Conservation (phyloP, 1,139 yeast genomes). For the Yamadazyma diospyri region DNA sequence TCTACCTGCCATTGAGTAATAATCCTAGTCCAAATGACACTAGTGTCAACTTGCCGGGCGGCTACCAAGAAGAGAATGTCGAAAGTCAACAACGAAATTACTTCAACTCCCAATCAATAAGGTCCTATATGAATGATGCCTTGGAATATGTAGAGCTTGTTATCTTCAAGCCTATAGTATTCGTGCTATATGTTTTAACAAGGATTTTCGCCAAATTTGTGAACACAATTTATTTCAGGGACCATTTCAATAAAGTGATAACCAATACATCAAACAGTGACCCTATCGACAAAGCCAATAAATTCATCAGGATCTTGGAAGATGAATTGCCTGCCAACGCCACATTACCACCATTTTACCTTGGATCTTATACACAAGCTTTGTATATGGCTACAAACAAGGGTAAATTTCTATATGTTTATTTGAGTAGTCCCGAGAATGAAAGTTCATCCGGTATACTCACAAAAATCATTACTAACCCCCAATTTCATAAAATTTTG, state of each 20-base stretch:
- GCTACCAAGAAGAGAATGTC: constrained; percentile 9
- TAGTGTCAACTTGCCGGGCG: constrained; percentile 11
- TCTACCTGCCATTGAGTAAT: constrained; percentile 10
- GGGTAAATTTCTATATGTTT: constrained; percentile 68
- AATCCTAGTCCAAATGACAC: constrained; percentile 3
- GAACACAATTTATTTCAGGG: constrained; percentile 27
- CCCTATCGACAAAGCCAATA: constrained; percentile 34
- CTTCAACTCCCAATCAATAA: constrained; percentile 15
- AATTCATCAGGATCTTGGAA: constrained; percentile 33
- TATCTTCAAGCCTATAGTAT: constrained; percentile 28
- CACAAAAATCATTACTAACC: constrained; percentile 52
- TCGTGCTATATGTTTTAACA: constrained; percentile 22
- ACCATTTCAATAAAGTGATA: constrained; percentile 11
- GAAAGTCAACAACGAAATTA: constrained; percentile 10
- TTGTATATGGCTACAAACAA: constrained; percentile 62
- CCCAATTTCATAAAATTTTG: constrained; percentile 49
- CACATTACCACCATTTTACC: constrained; percentile 48
- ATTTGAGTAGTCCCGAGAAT: constrained; percentile 70
- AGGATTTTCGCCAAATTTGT: constrained; percentile 24
- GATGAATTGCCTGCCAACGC: constrained; percentile 22
- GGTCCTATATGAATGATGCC: constrained; percentile 42
- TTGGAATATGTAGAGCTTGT: constrained; percentile 13
- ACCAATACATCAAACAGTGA: constrained; percentile 15
- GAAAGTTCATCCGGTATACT: constrained; percentile 59
- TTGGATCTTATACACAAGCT: constrained; percentile 79